phyloP scores from a whole-genome alignment of 345 rosid genomes.

The Excoecaria cochinchinensis region DNA sequence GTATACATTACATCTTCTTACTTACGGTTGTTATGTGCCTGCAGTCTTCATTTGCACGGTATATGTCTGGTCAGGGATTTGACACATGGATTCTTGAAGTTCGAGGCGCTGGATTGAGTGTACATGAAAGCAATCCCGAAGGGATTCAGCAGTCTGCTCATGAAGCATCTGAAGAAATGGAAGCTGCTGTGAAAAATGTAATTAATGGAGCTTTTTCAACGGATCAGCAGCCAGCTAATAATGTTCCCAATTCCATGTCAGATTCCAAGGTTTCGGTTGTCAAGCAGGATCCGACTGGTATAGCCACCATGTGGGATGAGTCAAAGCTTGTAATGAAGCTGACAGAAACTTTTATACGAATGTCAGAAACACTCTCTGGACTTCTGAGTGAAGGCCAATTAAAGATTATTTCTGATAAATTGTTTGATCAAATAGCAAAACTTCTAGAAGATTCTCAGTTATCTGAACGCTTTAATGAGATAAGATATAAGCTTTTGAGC shows the following conservation, averaged over 20 bases:
- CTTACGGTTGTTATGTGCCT: conserved; percentile 17
- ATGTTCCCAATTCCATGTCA: conserved; percentile 24
- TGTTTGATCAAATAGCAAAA: conserved; percentile 75
- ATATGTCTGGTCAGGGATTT: conserved; percentile 83
- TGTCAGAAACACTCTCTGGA: conserved; percentile 87
- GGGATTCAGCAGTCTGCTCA: conserved; percentile 53
- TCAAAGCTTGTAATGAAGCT: conserved; percentile 57
- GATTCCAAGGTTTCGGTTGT: conserved; percentile 39
- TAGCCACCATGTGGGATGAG: conserved; percentile 69
- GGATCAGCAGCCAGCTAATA: conserved; percentile 26
- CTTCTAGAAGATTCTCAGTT: conserved; percentile 69
- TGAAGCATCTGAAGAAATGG: conserved; percentile 51
- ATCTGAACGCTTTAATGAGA: conserved; percentile 68
- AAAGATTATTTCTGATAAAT: conserved; percentile 65
- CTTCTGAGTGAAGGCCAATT: conserved; percentile 87
- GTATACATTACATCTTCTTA: conserved; percentile 1
- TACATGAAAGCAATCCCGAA: conserved; percentile 53
- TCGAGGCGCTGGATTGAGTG: conserved; percentile 93
- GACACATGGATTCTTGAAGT: conserved; percentile 98
- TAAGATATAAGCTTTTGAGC: conserved; percentile 63
- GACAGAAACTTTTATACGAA: conserved; percentile 70
- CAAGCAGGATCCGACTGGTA: conserved; percentile 36
- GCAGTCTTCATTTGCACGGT: conserved; percentile 89
- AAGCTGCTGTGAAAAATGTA: conserved; percentile 50
- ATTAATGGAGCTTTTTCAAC: conserved; percentile 37